Base-by-base conservation (phyloP, 176 grass and related monocot species). In the Pontederia paniculata region DNA sequence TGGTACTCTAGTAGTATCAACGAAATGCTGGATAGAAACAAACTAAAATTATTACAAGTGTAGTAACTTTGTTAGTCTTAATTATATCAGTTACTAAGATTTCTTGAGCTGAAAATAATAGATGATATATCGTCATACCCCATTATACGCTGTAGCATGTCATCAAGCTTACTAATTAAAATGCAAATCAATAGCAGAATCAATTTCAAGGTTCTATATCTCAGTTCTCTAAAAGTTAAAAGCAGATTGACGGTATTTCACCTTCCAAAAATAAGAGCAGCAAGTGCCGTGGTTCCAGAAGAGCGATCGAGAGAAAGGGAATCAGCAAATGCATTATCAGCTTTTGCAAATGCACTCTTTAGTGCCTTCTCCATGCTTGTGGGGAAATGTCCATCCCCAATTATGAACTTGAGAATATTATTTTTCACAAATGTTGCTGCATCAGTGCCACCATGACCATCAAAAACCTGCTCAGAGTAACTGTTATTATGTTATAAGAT, bases 321-420 rank as follows among this genome's bases (percentile, higher is more conserved):
- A 86, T 95, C 89, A 8, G 79, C 89, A 73, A 95, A 76, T 28
- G 73, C 78, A 15, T 89, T 60, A 75, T 95, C 89, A 54, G 81
- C 76, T 68, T 75, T 82, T 52, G 80, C 21, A 65, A 95, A 95
- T 9, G 89, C 85, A 49, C 69, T 83, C 71, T 12, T 86, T 62
- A 86, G 57, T 28, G 81, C 85, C 50, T 70, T 83, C 61, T 95
- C 72, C 23, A 89, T 74, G 57, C 73, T 73, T 61, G 42, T 68
- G 28, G 81, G 89, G 48, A 95, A 95, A 80, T 89, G 70, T 17
- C 45, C 60, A 63, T 95, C 89, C 68, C 85, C 89, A 28, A 82
- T 74, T 62, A 95, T 86, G 66, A 89, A 86, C 69, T 80, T 83
- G n/a, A 95, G 85, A 70, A 95, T 65, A 72, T 89, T 95, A 50